Percentiles rank a stretch among this genome's conserved stretches.
phyloP scores from a whole-genome alignment of 805 yeast genomes.

The Debaryomyces tyrocola region DNA sequence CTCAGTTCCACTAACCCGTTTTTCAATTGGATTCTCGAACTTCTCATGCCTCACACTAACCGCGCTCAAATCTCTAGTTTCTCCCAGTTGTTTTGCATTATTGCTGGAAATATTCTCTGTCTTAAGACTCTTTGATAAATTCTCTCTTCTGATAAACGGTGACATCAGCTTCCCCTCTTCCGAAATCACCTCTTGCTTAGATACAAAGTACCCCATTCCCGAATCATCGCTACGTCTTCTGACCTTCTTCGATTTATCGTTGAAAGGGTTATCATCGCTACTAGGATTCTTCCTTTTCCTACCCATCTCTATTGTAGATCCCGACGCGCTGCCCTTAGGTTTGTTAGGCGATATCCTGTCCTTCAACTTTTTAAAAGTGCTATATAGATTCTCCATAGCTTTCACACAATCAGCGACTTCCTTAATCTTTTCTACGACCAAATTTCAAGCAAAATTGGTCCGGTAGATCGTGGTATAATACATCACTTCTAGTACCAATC shows the following conservation, averaged over 20 bases:
- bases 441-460: background rate
- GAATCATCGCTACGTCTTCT: background rate
- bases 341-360: slow-evolving; percentile 24
- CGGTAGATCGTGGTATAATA: background rate
- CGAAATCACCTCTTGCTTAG: background rate
- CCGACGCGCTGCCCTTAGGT: slow-evolving; percentile 8
- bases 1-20: background rate
- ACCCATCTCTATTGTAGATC: slow-evolving; percentile 5
- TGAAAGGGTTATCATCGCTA: slow-evolving; percentile 29
- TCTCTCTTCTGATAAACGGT: slow-evolving; percentile 17
- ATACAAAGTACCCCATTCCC: background rate
- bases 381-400: slow-evolving; percentile 9
- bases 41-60: background rate
- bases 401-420: background rate
- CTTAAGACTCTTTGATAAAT: slow-evolving; percentile 11
- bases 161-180: background rate
- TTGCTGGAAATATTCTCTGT: background rate
- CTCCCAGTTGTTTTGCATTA: no score
- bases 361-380: slow-evolving; percentile 18
- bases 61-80: background rate
- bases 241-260: slow-evolving; percentile 13
- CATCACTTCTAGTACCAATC: no score
- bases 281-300: slow-evolving; percentile 8
- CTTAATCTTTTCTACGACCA: background rate
- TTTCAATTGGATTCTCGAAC: background rate